Evolutionary conservation across 768 basidiomycete species (phyloP).

Genomic region (Royoungia palumana): DNA sequence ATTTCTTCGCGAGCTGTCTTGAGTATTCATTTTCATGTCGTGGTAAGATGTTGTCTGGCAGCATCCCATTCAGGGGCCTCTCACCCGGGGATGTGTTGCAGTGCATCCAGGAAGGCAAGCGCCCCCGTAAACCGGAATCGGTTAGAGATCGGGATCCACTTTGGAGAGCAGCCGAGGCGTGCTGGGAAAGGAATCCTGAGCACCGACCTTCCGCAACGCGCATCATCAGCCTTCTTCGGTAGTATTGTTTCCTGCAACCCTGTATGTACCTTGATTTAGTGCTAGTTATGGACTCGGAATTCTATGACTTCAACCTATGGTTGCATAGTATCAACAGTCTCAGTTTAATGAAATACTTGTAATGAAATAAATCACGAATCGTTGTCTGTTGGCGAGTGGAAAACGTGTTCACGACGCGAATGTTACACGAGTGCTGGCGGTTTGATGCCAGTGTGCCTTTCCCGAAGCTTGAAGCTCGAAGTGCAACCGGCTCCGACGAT

Average conservation of each 20-base stretch:
- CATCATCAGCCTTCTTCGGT: constrained; percentile 1
- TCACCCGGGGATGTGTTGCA: background rate
- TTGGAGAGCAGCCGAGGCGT: constrained; percentile 9
- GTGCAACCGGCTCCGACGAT: too few species aligned
- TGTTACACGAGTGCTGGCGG: too few species aligned
- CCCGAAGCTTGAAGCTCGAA: too few species aligned
- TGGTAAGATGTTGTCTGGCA: constrained; percentile 18
- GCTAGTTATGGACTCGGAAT: background rate
- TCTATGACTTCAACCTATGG: background rate
- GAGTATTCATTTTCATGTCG: background rate
- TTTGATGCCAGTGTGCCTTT: too few species aligned
- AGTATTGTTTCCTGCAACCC: background rate
- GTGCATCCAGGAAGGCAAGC: background rate
- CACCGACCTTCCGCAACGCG: constrained; percentile 11
- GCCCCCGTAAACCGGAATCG: constrained; percentile 7
- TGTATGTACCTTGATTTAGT: background rate
- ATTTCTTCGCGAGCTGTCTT: background rate
- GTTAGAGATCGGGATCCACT: constrained; percentile 5
- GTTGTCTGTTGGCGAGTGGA: too few species aligned
- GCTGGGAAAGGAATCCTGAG: constrained; percentile 8
- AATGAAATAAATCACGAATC: too few species aligned
- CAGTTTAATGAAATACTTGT: too few species aligned
- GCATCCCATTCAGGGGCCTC: constrained; percentile 9
- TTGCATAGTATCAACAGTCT: too few species aligned
- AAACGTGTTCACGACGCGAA: too few species aligned